Conservation (phyloP, 2,329 filamentous ascomycete species). For the Penicillium sumatraense region DNA sequence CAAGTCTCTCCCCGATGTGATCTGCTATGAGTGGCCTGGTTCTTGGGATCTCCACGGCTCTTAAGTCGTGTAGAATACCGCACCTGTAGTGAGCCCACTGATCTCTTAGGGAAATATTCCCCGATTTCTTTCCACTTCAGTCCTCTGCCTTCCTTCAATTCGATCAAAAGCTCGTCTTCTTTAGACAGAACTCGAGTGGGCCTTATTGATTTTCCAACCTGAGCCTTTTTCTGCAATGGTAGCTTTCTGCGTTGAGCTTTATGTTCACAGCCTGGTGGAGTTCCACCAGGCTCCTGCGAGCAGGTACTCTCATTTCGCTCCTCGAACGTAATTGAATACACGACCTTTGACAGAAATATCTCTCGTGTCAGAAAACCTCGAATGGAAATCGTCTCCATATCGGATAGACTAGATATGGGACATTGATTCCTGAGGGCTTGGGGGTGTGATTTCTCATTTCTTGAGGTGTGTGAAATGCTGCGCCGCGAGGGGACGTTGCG, state of each 20-base stretch:
- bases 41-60: too few relatives aligned
- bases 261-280: not conserved
- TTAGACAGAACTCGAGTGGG: not conserved
- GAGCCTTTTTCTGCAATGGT: slow-evolving; percentile 5
- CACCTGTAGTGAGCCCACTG: slow-evolving; percentile 14
- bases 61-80: slow-evolving; percentile 10
- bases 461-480: not conserved
- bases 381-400: slow-evolving; percentile 16
- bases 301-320: slow-evolving; percentile 11
- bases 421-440: not conserved
- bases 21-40: too few relatives aligned
- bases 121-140: slow-evolving; percentile 11
- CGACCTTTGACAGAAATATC: slow-evolving; percentile 13
- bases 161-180: slow-evolving; percentile 14
- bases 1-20: too few relatives aligned
- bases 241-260: slow-evolving; percentile 4
- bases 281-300: not conserved
- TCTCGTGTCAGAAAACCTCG: slow-evolving; percentile 14
- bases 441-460: not conserved
- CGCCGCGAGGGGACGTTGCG: not conserved
- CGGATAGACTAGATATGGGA: not conserved
- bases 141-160: slow-evolving; percentile 15
- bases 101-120: slow-evolving; percentile 14
- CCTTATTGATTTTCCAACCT: slow-evolving; percentile 4
- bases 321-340: slow-evolving; percentile 17